These are phyloP conservation scores for Mrakia hoshinonis DNA, from an alignment of 768 basidiomycete species.

Conservation along the genomic window DNA sequence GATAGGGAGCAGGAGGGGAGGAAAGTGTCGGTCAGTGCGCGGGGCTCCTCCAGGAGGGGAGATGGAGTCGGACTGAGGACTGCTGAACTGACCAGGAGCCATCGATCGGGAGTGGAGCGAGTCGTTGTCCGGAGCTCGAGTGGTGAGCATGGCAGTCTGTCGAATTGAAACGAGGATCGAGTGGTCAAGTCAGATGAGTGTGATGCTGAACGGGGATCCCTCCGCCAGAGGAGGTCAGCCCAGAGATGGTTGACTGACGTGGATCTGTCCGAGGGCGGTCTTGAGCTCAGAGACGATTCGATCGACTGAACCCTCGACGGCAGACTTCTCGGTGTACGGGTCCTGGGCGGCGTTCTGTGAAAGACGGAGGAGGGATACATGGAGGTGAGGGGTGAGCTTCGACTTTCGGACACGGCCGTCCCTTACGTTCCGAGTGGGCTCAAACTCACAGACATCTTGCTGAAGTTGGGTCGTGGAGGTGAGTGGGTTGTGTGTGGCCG, in stretches of 20 bases:
- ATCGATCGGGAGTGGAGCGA: conserved; percentile 20
- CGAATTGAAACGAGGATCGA: neutral
- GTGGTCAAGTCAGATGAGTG: too few species aligned
- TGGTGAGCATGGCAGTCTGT: conserved; percentile 23
- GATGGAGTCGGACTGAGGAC: too few species aligned
- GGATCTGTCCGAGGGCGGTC: neutral
- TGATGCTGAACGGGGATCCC: too few species aligned
- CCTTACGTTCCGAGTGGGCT: too few species aligned
- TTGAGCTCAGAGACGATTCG: neutral
- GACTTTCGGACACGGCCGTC: too few species aligned
- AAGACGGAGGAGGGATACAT: neutral
- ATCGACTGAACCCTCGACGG: conserved; percentile 1
- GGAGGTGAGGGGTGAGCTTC: too few species aligned
- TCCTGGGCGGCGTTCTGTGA: conserved; percentile 16
- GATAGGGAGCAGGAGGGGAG: neutral
- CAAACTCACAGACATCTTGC: too few species aligned
- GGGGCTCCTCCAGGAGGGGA: too few species aligned
- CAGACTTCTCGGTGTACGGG: neutral
- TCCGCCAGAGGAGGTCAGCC: neutral
- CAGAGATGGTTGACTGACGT: neutral
- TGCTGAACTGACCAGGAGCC: neutral
- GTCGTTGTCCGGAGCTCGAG: conserved; percentile 20
- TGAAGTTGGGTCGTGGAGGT: too few species aligned
- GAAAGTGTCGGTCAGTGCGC: neutral
- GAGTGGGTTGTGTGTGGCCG: too few species aligned